A percentile compares a stretch with the other conserved stretches of the same genome.
These are phyloP conservation scores for Pinus taeda DNA, from an alignment of 75 land plant genomes.

Conservation along the genomic window DNA sequence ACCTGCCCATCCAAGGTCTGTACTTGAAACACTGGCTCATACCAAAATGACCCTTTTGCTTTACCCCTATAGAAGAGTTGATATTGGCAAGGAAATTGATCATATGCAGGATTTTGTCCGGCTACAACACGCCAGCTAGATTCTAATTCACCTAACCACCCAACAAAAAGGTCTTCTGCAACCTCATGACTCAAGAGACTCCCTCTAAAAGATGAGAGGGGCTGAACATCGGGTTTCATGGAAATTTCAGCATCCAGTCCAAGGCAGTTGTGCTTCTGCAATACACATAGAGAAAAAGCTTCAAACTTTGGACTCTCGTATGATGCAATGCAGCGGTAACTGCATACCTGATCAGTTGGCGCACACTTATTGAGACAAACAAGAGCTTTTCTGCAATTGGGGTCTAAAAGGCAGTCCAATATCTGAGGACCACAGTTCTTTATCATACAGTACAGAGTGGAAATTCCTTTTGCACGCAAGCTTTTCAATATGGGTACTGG, in stretches of 20 bases:
- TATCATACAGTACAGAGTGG: conserved; percentile 84
- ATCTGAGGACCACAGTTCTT: conserved; percentile 82
- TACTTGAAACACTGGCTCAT: conserved; percentile 93
- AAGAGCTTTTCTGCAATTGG: conserved; percentile 87
- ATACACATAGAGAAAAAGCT: conserved; percentile 89
- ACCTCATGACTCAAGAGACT: conserved; percentile 53
- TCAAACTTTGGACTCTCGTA: conserved; percentile 87
- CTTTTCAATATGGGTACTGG: conserved; percentile 75
- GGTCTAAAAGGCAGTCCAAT: conserved; percentile 74
- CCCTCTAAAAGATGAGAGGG: conserved; percentile 65
- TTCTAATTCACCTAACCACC: conserved; percentile 80
- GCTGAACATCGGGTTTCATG: conserved; percentile 69
- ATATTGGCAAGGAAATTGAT: conserved; percentile 92
- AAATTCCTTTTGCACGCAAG: conserved; percentile 74
- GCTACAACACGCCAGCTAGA: conserved; percentile 97
- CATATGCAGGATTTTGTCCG: conserved; percentile 97
- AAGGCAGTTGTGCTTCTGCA: conserved; percentile 92
- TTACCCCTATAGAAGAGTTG: conserved; percentile 91
- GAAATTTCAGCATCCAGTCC: conserved; percentile 75
- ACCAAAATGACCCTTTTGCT: conserved; percentile 88
- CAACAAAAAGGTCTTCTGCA: conserved; percentile 93
- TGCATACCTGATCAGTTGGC: conserved; percentile 96
- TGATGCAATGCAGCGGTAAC: conserved; percentile 86
- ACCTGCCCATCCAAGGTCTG: conserved; percentile 68
- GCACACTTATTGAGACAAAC: conserved; percentile 76